Base-by-base conservation (phyloP, 192 early-diverging fungal genomes). In the Mortierella hygrophila region DNA sequence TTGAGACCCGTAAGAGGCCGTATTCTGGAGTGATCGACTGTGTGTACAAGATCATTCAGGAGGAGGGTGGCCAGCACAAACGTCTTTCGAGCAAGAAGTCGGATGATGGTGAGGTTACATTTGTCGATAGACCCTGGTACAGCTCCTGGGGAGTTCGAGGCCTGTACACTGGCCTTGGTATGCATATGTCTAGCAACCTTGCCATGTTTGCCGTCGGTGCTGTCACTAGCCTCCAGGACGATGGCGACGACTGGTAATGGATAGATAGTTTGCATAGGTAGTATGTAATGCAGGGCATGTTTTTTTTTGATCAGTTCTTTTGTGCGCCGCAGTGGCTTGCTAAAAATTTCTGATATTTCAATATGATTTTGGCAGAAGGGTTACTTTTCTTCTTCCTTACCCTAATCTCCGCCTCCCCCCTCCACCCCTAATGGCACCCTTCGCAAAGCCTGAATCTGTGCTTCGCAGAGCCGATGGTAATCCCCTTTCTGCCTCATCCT, bases 1-100 rank as follows among this genome's bases (percentile, higher is more conserved):
- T 97, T 26, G 90, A 92, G 21, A 80, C 92, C 5, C 89, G 94
- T 37, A 90, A 92, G 40, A 89, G 94, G n/a, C 96, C 94, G 23
- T 97, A 97, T 76, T 91, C 92, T 1, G 94, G 94, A 21, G 91
- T 96, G 77, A 73, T 89, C n/a, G 94, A 97, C 74, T 92, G 92
- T 26, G 75, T 89, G 21, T 94, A 93, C 83, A 89, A 91, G 41
- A 94, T 97, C 47, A 88, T 95, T 57, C 90, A 92, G 32, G 96
- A 97, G 85, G 96, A 97, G 78, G 96, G 96, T 7, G 91, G 91
- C 38, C 76, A 57, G 68, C 87, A 81, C 40, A 78, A 47, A 29
- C 77, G 74, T 16, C 29, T 87, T 46, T 57, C 71, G 40, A 81
- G 72, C 26, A 79, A 76, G 40, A 77, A 60, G 26, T 69, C 65